Conservation (phyloP, 345 rosid species). For the Eutrema heterophyllum region DNA sequence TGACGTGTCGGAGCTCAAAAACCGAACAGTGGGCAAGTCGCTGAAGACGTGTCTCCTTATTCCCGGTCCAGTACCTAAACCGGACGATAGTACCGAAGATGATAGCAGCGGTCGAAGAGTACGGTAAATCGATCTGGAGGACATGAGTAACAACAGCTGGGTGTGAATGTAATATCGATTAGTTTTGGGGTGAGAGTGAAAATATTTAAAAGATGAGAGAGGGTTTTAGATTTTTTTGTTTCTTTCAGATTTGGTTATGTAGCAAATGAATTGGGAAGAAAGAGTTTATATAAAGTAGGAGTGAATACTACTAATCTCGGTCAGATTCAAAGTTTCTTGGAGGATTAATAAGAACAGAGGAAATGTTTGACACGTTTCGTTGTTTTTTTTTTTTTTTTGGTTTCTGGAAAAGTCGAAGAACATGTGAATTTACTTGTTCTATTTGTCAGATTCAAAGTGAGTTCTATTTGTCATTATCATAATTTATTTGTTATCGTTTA, state of each 20-base stretch:
- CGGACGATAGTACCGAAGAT: constrained; percentile 28
- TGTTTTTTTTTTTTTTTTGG: not conserved
- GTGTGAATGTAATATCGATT: not conserved
- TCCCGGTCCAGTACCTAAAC: constrained; percentile 12
- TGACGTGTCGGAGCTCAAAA: constrained; percentile 16
- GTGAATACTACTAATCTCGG: constrained; percentile 1
- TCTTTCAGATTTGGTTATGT: not conserved
- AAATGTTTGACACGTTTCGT: constrained; percentile 26
- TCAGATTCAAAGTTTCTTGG: constrained; percentile 32
- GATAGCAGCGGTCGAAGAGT: constrained; percentile 33
- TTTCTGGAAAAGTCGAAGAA: constrained; percentile 11
- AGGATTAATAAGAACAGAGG: constrained; percentile 2
- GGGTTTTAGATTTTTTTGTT: not conserved
- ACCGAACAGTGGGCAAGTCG: not conserved
- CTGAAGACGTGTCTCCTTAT: not conserved
- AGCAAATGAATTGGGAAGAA: not conserved
- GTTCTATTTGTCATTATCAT: not conserved
- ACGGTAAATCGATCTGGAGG: constrained; percentile 16
- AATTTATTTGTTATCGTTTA: not conserved
- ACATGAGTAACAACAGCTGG: constrained; percentile 2
- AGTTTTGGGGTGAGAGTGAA: not conserved
- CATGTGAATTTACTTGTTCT: not conserved
- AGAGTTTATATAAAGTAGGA: not conserved
- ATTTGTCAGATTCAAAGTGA: not conserved
- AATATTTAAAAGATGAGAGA: not conserved